Base-by-base conservation (phyloP, 371 early-diverging fungal species). In the Fennellomyces sp. region DNA sequence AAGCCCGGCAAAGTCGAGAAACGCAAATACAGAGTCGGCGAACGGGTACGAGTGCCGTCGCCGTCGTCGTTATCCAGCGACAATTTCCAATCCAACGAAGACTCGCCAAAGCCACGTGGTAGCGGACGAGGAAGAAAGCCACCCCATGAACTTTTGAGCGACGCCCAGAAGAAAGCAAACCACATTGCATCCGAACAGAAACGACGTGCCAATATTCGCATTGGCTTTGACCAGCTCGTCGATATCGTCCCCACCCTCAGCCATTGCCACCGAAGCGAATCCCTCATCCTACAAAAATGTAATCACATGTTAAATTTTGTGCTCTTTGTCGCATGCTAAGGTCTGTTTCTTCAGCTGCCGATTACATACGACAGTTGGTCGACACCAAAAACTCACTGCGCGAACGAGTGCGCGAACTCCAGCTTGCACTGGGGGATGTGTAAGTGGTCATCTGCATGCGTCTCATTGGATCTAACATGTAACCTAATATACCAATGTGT, bases 121-220 rank as follows among this genome's bases (percentile, higher is more conserved):
- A 28, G 38, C 27, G 63, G 68, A 5, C 54, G 68, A 26, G 63
- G 63, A 12, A 54, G 63, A 35, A 68, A 68, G 47, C 63, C 68
- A 36, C 61, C 68, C 12, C 68, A 68, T 57, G 89, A 92, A 64
- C 82, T 92, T 5, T 70, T 94, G 60, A 90, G 93, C 0, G 92
- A 91, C 52, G 85, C 87, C 3, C 91, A 94, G 59, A 94, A 95
- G 70, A 84, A 90, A 51, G 88, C 91, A 6, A 95, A 94, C 72
- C 95, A 95, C 73, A 94, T 95, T 65, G 91, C 88, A 5, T 88
- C 88, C 13, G 94, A 94, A 70, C 90, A 94, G 67, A 89, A 91
- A 69, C 88, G 94, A 53, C 79, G 94, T 5, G 85, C 87, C 29
- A 89, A 88, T 63, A 94, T 93, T 65, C 80, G 89, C 26, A 72